Percentiles rank a stretch among this genome's conserved stretches.
These are phyloP conservation scores for Phlyctochytrium bullatum DNA, from an alignment of 192 early-diverging fungal genomes.

Conservation along the genomic window DNA sequence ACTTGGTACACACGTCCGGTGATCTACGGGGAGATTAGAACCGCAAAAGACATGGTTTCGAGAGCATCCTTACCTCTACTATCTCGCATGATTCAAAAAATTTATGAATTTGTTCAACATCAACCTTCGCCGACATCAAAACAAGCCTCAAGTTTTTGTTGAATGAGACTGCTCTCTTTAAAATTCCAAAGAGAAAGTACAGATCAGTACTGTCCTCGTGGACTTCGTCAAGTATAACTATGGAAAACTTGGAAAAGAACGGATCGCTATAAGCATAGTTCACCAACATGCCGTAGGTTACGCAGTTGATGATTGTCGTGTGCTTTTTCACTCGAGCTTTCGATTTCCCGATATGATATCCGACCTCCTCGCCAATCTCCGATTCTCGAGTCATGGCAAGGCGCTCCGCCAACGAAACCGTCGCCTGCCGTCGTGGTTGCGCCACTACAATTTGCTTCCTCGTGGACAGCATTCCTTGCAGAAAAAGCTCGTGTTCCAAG, in stretches of 20 bases:
- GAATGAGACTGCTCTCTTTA: conserved; percentile 16
- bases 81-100: conserved; percentile 26
- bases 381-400: conserved; percentile 17
- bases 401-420: conserved; percentile 22
- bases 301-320: conserved; percentile 25
- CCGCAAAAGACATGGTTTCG: too few relatives aligned
- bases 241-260: conserved; percentile 12
- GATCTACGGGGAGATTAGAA: too few relatives aligned
- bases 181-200: conserved; percentile 22
- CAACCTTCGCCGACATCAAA: conserved; percentile 28
- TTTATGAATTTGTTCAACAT: conserved; percentile 4
- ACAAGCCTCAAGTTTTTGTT: conserved; percentile 23
- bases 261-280: conserved; percentile 19
- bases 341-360: conserved; percentile 30
- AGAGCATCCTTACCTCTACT: conserved; percentile 1
- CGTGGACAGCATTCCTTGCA: conserved; percentile 6
- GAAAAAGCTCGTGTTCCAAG: conserved; percentile 22
- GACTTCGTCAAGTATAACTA: conserved; percentile 31
- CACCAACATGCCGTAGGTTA: conserved; percentile 35
- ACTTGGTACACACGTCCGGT: too few relatives aligned
- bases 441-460: conserved; percentile 30
- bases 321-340: conserved; percentile 16
- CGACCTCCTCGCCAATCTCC: conserved; percentile 22
- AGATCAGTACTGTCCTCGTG: conserved; percentile 26
- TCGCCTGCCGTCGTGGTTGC: conserved; percentile 35